Evolutionary conservation across 2,329 filamentous ascomycete species (phyloP), one percentile per base, ranked within the genome.

Genomic region (Juglanconis oblonga): DNA sequence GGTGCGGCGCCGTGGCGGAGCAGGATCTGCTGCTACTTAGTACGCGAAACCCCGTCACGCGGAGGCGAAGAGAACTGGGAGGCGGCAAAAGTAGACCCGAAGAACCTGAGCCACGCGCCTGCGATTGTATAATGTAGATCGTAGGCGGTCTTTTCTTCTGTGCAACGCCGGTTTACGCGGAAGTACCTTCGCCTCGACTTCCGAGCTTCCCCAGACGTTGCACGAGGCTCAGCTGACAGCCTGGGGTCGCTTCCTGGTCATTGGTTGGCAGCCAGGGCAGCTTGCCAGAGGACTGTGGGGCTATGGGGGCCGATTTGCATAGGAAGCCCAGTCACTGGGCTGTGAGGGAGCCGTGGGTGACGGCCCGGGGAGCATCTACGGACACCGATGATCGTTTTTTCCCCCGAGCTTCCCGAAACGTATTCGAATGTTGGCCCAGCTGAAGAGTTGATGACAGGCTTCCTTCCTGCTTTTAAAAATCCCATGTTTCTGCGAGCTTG

Each of bases 371-470:
- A 33, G 13, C 32, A 36, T 38, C n/a, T 38, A 57, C 55, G 55
- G 55, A 44, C 45, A 50, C 55, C 55, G 55, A 57, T 38, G 49
- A 51, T 51, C 47, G n/a, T 42, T 7, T 51, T 57, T 57, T 57
- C 55, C 55, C 44, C 55, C 55, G 55, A 57, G 29, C 55, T 57
- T 48, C 55, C 55, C 47, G 42, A 33, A 32, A 42, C 24, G 55
- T 45, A 57, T 31, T n/a, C 24, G 7, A 35, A 14, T 32, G 17
- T 11, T 32, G 6, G 7, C 29, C n/a, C 29, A 50, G 48, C 29
- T 50, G 48, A 33, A 32, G 38, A 47, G 44, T 47, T 9, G 44
- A 47, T 47, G 44, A 42, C 38, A 42, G 11, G n/a, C n/a, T 42
- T 24, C 24, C 24, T 24, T 24, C 24, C 24, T 24, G 24, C 10